Percentiles rank a stretch among this genome's conserved stretches.
phyloP scores from a whole-genome alignment of 2,329 filamentous ascomycete genomes.

The Aspergillus sp. region DNA sequence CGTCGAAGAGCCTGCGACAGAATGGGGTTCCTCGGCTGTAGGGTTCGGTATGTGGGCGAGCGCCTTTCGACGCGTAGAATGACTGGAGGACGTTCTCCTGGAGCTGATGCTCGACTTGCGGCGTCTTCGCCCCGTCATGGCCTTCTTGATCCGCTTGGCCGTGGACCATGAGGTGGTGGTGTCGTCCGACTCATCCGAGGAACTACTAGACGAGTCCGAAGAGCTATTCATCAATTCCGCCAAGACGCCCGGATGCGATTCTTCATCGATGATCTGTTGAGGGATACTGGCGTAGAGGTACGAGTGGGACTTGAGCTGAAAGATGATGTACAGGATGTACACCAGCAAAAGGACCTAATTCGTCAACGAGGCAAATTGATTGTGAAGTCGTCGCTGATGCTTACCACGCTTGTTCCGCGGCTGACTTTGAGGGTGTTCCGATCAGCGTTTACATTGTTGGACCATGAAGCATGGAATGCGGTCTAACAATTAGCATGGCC shows the following conservation, averaged over 20 bases:
- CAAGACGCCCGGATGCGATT: constrained; percentile 75
- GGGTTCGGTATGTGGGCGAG: constrained; percentile 8
- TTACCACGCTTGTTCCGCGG: constrained; percentile 76
- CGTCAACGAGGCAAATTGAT: background rate
- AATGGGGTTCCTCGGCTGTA: constrained; percentile 12
- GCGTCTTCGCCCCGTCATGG: constrained; percentile 60
- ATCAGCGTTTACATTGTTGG: constrained; percentile 54
- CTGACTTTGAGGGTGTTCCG: constrained; percentile 70
- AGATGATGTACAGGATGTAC: constrained; percentile 74
- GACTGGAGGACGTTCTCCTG: constrained; percentile 35
- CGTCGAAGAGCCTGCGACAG: constrained; percentile 15
- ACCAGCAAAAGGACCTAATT: constrained; percentile 64
- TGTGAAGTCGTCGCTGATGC: constrained; percentile 21
- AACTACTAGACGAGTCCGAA: constrained; percentile 41
- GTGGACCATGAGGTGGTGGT: constrained; percentile 63
- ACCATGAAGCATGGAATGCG: constrained; percentile 85
- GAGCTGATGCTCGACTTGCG: constrained; percentile 71
- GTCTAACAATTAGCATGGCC: constrained; percentile 44
- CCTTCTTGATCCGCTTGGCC: constrained; percentile 65
- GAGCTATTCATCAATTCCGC: constrained; percentile 65
- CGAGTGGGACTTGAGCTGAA: constrained; percentile 84
- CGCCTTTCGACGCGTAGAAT: constrained; percentile 17
- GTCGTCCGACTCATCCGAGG: constrained; percentile 58
- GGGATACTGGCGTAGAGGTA: constrained; percentile 91
- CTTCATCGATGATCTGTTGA: constrained; percentile 86